Evolutionary conservation across 2,329 filamentous ascomycete genomes (phyloP).

Genomic region (Setomelanomma holmii): DNA sequence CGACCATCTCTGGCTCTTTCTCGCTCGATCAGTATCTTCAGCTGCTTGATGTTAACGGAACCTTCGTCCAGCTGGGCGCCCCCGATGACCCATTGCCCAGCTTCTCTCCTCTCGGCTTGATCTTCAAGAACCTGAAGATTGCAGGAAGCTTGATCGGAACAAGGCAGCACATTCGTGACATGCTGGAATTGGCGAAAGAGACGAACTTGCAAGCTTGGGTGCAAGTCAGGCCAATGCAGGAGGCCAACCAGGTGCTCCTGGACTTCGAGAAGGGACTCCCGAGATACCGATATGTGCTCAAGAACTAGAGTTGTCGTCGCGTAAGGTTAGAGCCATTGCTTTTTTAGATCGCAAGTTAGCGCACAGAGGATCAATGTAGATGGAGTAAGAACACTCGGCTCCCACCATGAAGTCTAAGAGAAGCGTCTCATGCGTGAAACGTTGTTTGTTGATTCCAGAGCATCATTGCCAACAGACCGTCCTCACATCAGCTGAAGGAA

Average conservation of each 20-base stretch:
- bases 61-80: constrained; percentile 71
- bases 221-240: constrained; percentile 50
- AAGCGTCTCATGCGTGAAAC: too few relatives aligned
- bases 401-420: too few relatives aligned
- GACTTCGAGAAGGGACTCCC: constrained; percentile 50
- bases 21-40: constrained; percentile 64
- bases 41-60: constrained; percentile 65
- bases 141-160: constrained; percentile 70
- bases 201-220: constrained; percentile 52
- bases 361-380: too few relatives aligned
- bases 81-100: constrained; percentile 64
- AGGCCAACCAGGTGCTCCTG: constrained; percentile 46
- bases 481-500: too few relatives aligned
- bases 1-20: constrained; percentile 66
- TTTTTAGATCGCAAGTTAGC: too few relatives aligned
- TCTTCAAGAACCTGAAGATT: constrained; percentile 65
- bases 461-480: too few relatives aligned
- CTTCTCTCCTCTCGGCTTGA: constrained; percentile 61
- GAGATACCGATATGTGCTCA: constrained; percentile 52
- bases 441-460: too few relatives aligned
- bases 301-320: too few relatives aligned
- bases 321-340: too few relatives aligned
- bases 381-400: too few relatives aligned
- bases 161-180: constrained; percentile 65
- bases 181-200: constrained; percentile 53